Base-by-base conservation (phyloP, 2,329 filamentous ascomycete species). In the Scleromitrula shiraiana region DNA sequence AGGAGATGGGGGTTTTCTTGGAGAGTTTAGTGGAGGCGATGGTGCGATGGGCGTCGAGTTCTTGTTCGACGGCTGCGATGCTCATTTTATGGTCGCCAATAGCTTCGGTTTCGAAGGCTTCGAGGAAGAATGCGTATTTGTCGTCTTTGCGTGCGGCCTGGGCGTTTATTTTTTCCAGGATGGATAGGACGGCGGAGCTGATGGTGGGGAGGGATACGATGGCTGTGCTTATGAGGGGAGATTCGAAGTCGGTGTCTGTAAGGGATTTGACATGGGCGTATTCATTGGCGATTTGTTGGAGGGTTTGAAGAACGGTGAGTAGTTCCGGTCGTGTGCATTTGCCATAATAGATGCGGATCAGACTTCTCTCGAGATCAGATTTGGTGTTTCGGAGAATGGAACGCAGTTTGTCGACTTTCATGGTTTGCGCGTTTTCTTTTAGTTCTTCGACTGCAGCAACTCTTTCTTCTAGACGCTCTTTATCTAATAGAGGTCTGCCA, bases 311-410 rank as follows among this genome's bases (percentile, higher is more conserved):
- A 4, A 94, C 83, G 0, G 78, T 80, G 2, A 97, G 73, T 4
- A 98, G 78, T 65, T 98, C 93, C 0, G 90, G 85, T 0, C 93
- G 82, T 1, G 87, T 85, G 65, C 90, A 97, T 69, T 95, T 96
- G 41, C 90, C 89, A 67, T 98, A 98, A 70, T 97, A 98, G 50
- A 98, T 95, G 37, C 93, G 80, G 60, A 97, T 90, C 38, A 98
- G 72, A 52, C 87, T 93, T 57, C 93, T 89, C 67, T 98, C 93
- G 5, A 98, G 78, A 62, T 98, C 93, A 5, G 78, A 81, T 62
- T 77, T 88, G 52, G 84, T 82, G 50, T 76, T 83, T 22, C 74
- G 71, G 1, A 98, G 74, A 8, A 97, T 69, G 17, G 71, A 75
- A 54, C 82, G 84, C 2, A 97, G 67, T 53, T 85, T 83, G 57